A percentile compares a stretch with the other conserved stretches of the same genome.
Conservation (phyloP, 2,329 filamentous ascomycete species). For the Elsinoe batatas region DNA sequence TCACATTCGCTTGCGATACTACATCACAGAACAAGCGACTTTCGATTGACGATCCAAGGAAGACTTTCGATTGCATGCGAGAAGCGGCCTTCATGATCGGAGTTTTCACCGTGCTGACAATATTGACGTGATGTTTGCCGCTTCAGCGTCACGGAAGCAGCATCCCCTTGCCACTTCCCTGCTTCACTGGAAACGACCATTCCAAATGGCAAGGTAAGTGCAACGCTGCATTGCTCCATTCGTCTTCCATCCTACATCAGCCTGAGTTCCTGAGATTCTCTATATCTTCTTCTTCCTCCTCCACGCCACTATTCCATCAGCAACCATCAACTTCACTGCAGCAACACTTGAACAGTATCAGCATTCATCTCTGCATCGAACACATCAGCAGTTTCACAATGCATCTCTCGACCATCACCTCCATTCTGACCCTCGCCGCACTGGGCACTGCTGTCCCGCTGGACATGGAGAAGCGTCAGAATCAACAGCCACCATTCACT, state of each 20-base stretch:
- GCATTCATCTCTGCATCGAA: conserved; percentile 3
- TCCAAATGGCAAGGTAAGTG: conserved; percentile 2
- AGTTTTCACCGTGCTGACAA: background rate
- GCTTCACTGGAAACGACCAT: background rate
- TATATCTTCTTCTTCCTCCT: background rate
- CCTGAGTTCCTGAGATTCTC: conserved; percentile 7
- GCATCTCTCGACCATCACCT: background rate
- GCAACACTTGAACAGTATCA: background rate
- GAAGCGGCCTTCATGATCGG: no score
- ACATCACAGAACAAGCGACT: no score
- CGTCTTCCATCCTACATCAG: background rate
- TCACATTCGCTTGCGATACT: no score
- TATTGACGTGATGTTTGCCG: background rate
- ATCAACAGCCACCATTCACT: conserved; percentile 14
- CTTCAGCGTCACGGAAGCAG: background rate
- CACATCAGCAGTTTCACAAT: background rate
- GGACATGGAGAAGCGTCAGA: conserved; percentile 6
- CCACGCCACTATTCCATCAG: conserved; percentile 1
- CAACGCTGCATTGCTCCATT: background rate
- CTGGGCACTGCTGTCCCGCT: background rate
- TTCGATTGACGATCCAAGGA: no score
- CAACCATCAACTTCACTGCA: background rate
- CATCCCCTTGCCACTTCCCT: background rate
- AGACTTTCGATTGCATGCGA: no score
- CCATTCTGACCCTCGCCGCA: background rate